A percentile compares a stretch with the other conserved stretches of the same genome.
Evolutionary conservation across 495 filamentous ascomycete genomes (phyloP).

Genomic region (Penicillium arizonense): DNA sequence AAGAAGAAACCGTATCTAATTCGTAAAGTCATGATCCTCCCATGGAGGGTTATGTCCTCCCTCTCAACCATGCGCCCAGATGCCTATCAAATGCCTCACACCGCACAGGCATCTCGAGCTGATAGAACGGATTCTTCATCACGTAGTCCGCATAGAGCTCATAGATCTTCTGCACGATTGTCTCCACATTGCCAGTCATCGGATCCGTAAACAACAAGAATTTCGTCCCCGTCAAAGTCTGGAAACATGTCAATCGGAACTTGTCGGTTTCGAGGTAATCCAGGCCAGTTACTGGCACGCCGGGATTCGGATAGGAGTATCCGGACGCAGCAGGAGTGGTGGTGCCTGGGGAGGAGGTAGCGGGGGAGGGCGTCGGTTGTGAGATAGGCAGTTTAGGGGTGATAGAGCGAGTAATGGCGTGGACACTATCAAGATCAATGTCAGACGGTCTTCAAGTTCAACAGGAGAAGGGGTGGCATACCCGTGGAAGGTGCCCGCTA

Average conservation of each 20-base stretch:
- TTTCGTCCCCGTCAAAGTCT: slow-evolving; percentile 90
- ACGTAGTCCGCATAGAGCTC: slow-evolving; percentile 96
- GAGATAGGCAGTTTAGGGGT: slow-evolving; percentile 52
- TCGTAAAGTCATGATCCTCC: slow-evolving; percentile 28
- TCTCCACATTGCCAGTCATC: slow-evolving; percentile 81
- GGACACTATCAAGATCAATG: slow-evolving; percentile 51
- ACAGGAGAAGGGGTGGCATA: slow-evolving; percentile 28
- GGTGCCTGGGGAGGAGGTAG: slow-evolving; percentile 23
- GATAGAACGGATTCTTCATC: slow-evolving; percentile 99
- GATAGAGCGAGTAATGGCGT: slow-evolving; percentile 85
- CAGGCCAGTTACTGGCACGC: slow-evolving; percentile 59
- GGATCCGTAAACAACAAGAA: slow-evolving; percentile 96
- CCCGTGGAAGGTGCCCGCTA: slow-evolving; percentile 98
- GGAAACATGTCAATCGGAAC: slow-evolving; percentile 94
- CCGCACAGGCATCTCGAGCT: slow-evolving; percentile 93
- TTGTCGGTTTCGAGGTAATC: slow-evolving; percentile 88
- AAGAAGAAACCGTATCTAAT: slow-evolving; percentile 20
- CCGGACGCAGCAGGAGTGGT: slow-evolving; percentile 24
- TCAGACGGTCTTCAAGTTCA: background rate
- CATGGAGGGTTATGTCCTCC: slow-evolving; percentile 25
- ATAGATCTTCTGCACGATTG: slow-evolving; percentile 78
- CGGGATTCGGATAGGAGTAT: slow-evolving; percentile 47
- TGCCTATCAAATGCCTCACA: slow-evolving; percentile 93
- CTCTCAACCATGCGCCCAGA: slow-evolving; percentile 53
- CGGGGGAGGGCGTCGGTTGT: slow-evolving; percentile 28